Conservation (phyloP, 495 filamentous ascomycete genomes). For the Durotheca rogersii region DNA sequence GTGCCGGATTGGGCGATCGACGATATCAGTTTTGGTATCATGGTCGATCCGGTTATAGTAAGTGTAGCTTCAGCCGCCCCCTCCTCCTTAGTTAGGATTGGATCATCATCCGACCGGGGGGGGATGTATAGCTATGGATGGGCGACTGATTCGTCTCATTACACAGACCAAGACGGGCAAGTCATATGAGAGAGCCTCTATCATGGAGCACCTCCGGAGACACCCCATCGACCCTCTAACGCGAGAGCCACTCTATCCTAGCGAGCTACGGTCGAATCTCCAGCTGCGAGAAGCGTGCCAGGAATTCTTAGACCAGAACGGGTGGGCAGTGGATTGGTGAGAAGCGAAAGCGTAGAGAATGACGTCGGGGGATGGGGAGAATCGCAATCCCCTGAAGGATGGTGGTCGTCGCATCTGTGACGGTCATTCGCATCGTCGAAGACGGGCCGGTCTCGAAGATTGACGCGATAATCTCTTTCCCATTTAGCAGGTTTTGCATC, state of each 20-base stretch:
- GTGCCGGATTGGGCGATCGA: slow-evolving; percentile 89
- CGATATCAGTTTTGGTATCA: slow-evolving; percentile 84
- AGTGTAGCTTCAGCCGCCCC: slow-evolving; percentile 37
- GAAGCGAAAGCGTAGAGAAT: too few relatives aligned
- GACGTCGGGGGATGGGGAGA: too few relatives aligned
- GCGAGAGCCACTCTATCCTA: slow-evolving; percentile 64
- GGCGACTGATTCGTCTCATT: slow-evolving; percentile 10
- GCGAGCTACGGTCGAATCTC: slow-evolving; percentile 81
- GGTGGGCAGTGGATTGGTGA: slow-evolving; percentile 93
- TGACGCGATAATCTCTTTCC: neutral
- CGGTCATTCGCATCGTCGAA: too few relatives aligned
- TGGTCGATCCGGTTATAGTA: slow-evolving; percentile 88
- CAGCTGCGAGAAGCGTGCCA: slow-evolving; percentile 80
- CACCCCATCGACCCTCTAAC: slow-evolving; percentile 80
- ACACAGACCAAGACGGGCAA: slow-evolving; percentile 77
- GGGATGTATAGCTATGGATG: neutral
- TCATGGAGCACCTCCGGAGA: slow-evolving; percentile 80
- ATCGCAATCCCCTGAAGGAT: too few relatives aligned
- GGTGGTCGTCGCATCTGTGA: too few relatives aligned
- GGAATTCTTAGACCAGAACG: slow-evolving; percentile 81
- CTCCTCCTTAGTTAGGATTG: too few relatives aligned
- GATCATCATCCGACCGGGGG: too few relatives aligned
- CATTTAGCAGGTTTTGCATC: slow-evolving; percentile 21
- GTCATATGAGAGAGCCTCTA: slow-evolving; percentile 85
- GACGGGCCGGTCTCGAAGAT: neutral